Evolutionary conservation across 75 land plant genomes (phyloP), one percentile per base, ranked within the genome.

Genomic region (Selaginella tamariscina): DNA sequence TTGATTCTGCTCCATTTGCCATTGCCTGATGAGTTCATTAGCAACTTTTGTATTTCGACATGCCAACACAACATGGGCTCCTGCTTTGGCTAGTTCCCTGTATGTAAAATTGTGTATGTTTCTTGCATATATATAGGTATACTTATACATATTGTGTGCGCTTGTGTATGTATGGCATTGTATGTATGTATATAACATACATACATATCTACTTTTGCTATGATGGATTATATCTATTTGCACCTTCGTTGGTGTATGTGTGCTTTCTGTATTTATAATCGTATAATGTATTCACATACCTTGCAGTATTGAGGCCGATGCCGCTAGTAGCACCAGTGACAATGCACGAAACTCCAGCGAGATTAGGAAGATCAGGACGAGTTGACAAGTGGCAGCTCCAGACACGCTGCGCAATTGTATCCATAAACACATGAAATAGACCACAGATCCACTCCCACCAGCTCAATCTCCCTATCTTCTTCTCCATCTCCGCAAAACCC

Each of bases 271-370:
- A n/a, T n/a, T n/a, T n/a, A n/a, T n/a, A n/a, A n/a, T n/a, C n/a
- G n/a, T n/a, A n/a, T n/a, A n/a, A n/a, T 0, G n/a, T 1, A 60
- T 0, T 31, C 0, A 29, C 32, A 54, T 33, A 90, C 98, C 81
- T 73, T 32, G 98, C 98, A 24, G 84, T 87, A 69, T 87, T 77
- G 56, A 85, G 83, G 67, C 98, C 98, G 32, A 87, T 94, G 65
- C 91, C 98, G 54, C 88, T 83, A 66, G 96, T 94, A 66, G 87
- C 71, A 30, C 98, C 98, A 30, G 98, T 89, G 74, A 94, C 75
- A 68, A 94, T 81, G 85, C 78, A 83, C 27, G 91, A 83, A 70
- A 82, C 31, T 60, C 77, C 81, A 29, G 79, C 63, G 64, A 90
- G 68, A 1, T 82, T 74, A 8, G 91, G 85, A 5, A 87, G 32